phyloP scores from a whole-genome alignment of 192 early-diverging fungal genomes.

The Allomyces macrogynus region DNA sequence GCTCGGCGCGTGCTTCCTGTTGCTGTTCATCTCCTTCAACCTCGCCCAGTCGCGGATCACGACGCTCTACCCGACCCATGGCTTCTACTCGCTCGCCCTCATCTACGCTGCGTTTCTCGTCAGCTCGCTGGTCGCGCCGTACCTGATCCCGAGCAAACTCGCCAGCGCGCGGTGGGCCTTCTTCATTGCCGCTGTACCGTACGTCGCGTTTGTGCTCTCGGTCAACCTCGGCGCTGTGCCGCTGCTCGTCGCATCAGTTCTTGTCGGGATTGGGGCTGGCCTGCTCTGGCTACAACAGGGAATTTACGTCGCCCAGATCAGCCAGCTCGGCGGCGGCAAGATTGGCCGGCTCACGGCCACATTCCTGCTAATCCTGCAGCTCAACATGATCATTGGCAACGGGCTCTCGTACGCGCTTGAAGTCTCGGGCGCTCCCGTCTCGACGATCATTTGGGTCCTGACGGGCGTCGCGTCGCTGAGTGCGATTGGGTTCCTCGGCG shows the following conservation, averaged over 20 bases:
- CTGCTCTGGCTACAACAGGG: not conserved
- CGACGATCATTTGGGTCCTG: not conserved
- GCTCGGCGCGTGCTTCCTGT: not conserved
- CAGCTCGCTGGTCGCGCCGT: not conserved
- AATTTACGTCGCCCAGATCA: not conserved
- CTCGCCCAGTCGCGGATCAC: not conserved
- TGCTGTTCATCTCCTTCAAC: not conserved
- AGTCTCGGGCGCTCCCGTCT: not conserved
- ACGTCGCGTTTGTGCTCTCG: not conserved
- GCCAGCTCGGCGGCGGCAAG: not conserved
- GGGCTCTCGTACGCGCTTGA: not conserved
- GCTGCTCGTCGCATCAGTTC: not conserved
- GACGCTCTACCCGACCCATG: not conserved
- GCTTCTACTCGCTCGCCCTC: not conserved
- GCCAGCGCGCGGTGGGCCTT: not conserved
- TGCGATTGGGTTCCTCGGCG: not conserved
- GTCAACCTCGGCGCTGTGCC: not conserved
- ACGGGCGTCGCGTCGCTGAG: not conserved
- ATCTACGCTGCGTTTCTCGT: not conserved
- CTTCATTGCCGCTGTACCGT: not conserved
- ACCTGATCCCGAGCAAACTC: not conserved
- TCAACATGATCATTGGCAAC: constrained; percentile 1
- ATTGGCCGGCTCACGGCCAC: not conserved
- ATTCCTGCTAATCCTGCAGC: not conserved
- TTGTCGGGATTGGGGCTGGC: not conserved